These are phyloP conservation scores for Melanopsichium pennsylvanicum DNA, from an alignment of 1,284 basidiomycete species.

Conservation along the genomic window DNA sequence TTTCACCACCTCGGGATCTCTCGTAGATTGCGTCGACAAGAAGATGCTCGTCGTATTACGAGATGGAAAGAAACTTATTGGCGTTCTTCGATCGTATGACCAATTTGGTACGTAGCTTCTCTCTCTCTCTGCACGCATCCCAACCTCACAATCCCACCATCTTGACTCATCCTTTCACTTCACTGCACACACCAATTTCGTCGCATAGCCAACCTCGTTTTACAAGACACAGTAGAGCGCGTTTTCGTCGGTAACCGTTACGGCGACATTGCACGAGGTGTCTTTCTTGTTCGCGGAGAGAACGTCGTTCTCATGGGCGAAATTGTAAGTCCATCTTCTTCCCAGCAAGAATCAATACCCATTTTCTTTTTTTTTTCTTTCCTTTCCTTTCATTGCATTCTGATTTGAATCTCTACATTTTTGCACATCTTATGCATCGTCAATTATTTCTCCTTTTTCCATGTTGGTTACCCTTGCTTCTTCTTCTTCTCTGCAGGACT, in stretches of 20 bases:
- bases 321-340: conserved; percentile 75
- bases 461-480: too few species aligned
- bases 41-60: conserved; percentile 97
- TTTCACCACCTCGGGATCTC: conserved; percentile 64
- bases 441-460: too few species aligned
- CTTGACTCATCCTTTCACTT: background rate
- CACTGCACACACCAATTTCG: background rate
- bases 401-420: background rate
- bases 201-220: conserved; percentile 84
- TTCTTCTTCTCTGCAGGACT: conserved; percentile 50
- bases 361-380: too few species aligned
- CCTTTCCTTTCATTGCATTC: background rate
- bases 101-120: conserved; percentile 84
- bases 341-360: too few species aligned
- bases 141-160: background rate
- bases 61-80: conserved; percentile 94
- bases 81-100: conserved; percentile 95
- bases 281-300: conserved; percentile 95
- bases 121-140: background rate
- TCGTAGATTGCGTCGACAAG: conserved; percentile 68
- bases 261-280: conserved; percentile 83
- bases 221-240: conserved; percentile 73
- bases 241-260: conserved; percentile 74
- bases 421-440: background rate
- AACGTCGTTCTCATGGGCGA: conserved; percentile 97